Conservation (phyloP, 78 protist species). For the Dictyostelium citrinum region DNA sequence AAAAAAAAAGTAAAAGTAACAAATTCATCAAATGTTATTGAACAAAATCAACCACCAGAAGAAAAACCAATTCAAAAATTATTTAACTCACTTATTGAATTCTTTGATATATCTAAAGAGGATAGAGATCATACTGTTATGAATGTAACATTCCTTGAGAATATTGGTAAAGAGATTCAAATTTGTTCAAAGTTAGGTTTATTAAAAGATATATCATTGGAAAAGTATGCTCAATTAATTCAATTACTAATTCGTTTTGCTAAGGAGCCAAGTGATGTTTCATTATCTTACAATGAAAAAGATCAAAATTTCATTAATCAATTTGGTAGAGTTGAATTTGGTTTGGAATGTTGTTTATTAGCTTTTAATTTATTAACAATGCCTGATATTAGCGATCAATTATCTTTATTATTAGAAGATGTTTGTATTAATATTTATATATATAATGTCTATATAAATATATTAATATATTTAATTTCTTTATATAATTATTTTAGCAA, state of each 20-base stretch:
- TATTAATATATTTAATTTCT: too few relatives aligned
- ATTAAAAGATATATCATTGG: constrained; percentile 26
- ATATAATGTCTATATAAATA: too few relatives aligned
- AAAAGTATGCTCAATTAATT: constrained; percentile 21
- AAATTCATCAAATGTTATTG: not conserved
- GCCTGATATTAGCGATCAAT: constrained; percentile 10
- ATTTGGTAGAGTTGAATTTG: constrained; percentile 22
- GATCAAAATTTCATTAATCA: not conserved
- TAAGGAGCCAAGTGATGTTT: not conserved
- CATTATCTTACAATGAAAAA: constrained; percentile 15
- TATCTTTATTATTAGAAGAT: constrained; percentile 42
- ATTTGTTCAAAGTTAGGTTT: not conserved
- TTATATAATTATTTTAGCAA: too few relatives aligned
- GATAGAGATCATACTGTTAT: not conserved
- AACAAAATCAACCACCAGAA: constrained; percentile 3
- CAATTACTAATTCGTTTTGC: not conserved
- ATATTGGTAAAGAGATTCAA: constrained; percentile 9
- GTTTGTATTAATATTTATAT: too few relatives aligned
- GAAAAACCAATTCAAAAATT: constrained; percentile 18
- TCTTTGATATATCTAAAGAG: constrained; percentile 1
- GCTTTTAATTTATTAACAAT: constrained; percentile 5
- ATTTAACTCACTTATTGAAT: not conserved
- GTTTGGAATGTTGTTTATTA: constrained; percentile 14
- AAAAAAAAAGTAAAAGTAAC: not conserved
- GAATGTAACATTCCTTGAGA: not conserved